These are phyloP conservation scores for Psilocybe tampanensis DNA, from an alignment of 768 basidiomycete genomes.

Conservation along the genomic window DNA sequence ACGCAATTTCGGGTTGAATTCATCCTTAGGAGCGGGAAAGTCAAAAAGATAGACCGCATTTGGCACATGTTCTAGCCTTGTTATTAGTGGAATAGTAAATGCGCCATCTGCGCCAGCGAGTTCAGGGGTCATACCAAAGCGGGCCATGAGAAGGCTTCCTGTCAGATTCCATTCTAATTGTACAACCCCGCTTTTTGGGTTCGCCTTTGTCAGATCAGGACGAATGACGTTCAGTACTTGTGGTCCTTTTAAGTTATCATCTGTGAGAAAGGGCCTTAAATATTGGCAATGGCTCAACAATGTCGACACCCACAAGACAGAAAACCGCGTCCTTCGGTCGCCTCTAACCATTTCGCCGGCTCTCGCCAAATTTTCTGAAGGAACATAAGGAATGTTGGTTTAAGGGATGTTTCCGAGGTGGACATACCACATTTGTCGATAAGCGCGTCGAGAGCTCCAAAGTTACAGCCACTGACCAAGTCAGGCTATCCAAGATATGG, in stretches of 20 bases:
- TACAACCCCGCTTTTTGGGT: conserved; percentile 65
- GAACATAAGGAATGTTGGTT: background rate
- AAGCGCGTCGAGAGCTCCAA: conserved; percentile 66
- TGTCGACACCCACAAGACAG: conserved; percentile 69
- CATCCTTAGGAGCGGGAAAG: conserved; percentile 64
- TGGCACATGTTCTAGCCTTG: conserved; percentile 58
- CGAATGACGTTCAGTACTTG: conserved; percentile 52
- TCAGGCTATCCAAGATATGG: conserved; percentile 72
- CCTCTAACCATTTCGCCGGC: conserved; percentile 81
- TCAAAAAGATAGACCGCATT: conserved; percentile 68
- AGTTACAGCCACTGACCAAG: conserved; percentile 69
- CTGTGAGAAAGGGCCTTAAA: conserved; percentile 33
- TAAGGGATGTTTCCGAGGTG: background rate
- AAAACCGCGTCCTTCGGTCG: conserved; percentile 84
- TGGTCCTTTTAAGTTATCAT: conserved; percentile 64
- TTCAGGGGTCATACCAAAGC: conserved; percentile 57
- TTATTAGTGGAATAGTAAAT: background rate
- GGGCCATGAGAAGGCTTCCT: conserved; percentile 71
- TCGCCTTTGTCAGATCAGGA: conserved; percentile 60
- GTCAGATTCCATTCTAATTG: conserved; percentile 84
- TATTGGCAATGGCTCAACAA: background rate
- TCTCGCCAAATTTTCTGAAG: conserved; percentile 82
- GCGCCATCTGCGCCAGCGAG: conserved; percentile 1
- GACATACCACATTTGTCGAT: conserved; percentile 56
- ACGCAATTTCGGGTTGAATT: conserved; percentile 62